Evolutionary conservation across 2,329 filamentous ascomycete species (phyloP).

Genomic region (Endothia cerciana): DNA sequence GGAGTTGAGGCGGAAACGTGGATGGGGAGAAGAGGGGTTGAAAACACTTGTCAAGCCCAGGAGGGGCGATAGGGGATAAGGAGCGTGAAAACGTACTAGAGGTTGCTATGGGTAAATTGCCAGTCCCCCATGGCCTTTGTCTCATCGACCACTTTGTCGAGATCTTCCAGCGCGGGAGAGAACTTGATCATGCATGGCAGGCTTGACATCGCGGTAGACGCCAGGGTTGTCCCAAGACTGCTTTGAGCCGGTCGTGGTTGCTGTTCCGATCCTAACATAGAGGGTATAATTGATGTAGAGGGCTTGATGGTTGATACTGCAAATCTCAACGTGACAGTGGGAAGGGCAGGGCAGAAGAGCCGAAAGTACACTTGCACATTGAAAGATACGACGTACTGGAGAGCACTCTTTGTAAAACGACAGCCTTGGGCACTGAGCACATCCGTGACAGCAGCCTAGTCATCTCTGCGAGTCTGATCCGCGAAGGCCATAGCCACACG

Average conservation of each 20-base stretch:
- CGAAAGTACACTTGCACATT: not conserved
- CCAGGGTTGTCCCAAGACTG: conserved; percentile 42
- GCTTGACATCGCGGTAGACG: conserved; percentile 49
- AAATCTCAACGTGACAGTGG: not conserved
- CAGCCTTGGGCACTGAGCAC: not conserved
- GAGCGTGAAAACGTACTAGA: conserved; percentile 23
- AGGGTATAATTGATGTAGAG: not conserved
- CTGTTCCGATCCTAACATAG: not conserved
- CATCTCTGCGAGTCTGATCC: not conserved
- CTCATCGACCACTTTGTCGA: conserved; percentile 32
- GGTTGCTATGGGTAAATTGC: conserved; percentile 32
- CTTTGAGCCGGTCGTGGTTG: not conserved
- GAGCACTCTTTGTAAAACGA: conserved; percentile 2
- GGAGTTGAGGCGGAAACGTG: not conserved
- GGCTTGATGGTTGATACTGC: not conserved
- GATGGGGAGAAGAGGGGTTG: not conserved
- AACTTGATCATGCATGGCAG: conserved; percentile 44
- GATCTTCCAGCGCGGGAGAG: conserved; percentile 36
- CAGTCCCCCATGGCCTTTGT: conserved; percentile 30
- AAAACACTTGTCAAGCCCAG: not conserved
- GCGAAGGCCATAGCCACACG: conserved; percentile 3
- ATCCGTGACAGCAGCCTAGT: not conserved
- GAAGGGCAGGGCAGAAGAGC: not conserved
- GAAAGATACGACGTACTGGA: not conserved
- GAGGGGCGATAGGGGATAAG: no score